Conservation (phyloP, 441 rosid species). For the Erodium trifolium region DNA sequence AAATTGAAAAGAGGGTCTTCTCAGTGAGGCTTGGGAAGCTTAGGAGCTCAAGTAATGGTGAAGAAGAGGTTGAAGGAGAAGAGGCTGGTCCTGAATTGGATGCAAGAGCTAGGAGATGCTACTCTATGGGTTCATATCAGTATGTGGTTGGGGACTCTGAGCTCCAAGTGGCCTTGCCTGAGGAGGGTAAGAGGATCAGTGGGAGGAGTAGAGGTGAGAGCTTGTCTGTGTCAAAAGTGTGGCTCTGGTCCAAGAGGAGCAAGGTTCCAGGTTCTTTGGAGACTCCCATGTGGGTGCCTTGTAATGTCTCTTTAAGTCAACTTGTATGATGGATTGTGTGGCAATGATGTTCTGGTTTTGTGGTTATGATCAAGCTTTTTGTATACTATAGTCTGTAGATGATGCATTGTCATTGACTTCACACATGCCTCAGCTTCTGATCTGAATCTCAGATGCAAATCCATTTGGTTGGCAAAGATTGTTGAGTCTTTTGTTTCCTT, state of each 20-base stretch:
- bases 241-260: conserved; percentile 93
- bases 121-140: conserved; percentile 63
- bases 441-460: background rate
- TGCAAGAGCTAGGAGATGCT: conserved; percentile 46
- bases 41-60: conserved; percentile 30
- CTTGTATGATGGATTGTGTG: background rate
- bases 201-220: conserved; percentile 39
- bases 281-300: background rate
- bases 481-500: no score
- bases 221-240: conserved; percentile 78
- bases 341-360: background rate
- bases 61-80: conserved; percentile 42
- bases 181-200: conserved; percentile 39
- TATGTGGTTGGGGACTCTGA: conserved; percentile 43
- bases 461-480: no score
- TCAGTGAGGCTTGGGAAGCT: conserved; percentile 60
- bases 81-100: conserved; percentile 33
- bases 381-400: background rate
- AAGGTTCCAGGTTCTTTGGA: conserved; percentile 33
- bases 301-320: background rate
- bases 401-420: background rate
- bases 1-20: conserved; percentile 30
- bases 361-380: background rate
- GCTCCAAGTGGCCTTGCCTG: conserved; percentile 34
- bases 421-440: background rate